Evolutionary conservation across 2,329 filamentous ascomycete species (phyloP).

Genomic region (Trichoderma polysporum): DNA sequence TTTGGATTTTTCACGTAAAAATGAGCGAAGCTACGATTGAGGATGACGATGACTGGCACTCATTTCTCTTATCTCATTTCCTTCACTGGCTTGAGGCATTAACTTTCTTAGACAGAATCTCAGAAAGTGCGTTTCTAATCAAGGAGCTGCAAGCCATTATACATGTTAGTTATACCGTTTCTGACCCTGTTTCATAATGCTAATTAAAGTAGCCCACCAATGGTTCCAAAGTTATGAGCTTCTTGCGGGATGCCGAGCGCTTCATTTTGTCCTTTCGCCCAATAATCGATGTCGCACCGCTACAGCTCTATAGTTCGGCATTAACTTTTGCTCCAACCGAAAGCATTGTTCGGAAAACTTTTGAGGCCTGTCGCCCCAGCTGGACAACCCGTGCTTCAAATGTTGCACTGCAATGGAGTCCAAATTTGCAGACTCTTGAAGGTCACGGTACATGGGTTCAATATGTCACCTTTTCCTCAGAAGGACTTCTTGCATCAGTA

Average conservation of each 20-base stretch:
- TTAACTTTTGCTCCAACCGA: constrained; percentile 28
- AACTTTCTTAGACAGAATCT: constrained; percentile 31
- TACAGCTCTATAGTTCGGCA: constrained; percentile 31
- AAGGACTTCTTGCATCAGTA: background rate
- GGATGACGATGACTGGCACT: constrained; percentile 24
- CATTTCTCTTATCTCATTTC: constrained; percentile 39
- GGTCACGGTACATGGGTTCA: fast-evolving
- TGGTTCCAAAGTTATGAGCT: background rate
- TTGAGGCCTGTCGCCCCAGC: background rate
- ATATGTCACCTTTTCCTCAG: background rate
- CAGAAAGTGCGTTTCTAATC: constrained; percentile 18
- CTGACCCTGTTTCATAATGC: background rate
- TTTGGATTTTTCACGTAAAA: constrained; percentile 37
- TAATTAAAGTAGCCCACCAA: background rate
- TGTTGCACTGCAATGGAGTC: background rate
- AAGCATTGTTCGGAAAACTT: constrained; percentile 24
- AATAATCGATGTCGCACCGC: constrained; percentile 23
- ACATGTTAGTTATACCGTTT: background rate
- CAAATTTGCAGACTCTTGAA: background rate
- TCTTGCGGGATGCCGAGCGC: constrained; percentile 25
- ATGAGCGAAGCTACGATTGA: constrained; percentile 28
- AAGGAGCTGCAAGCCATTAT: constrained; percentile 11
- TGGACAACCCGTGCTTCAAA: background rate
- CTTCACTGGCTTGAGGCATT: constrained; percentile 44
- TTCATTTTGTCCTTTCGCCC: constrained; percentile 19